Evolutionary conservation across 129 eudicot species (phyloP), one percentile per base, ranked within the genome.

Genomic region (carrot (Daucus carota)): DNA sequence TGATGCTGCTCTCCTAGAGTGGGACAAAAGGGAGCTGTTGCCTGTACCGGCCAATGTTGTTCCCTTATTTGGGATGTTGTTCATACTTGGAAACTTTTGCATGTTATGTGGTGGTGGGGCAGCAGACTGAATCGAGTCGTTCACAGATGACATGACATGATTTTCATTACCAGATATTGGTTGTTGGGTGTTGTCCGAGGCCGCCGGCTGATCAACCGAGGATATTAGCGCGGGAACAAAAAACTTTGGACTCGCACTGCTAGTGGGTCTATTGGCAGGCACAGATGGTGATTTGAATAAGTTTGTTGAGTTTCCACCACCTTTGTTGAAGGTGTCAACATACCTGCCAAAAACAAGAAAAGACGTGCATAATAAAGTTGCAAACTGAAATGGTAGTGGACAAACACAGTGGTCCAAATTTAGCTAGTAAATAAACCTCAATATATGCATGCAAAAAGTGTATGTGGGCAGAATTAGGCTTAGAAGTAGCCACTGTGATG

Each of bases 281-380:
- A 74, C 88, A 29, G 93, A 68, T 11, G 99, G 96, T 31, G 97
- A 83, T 31, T 86, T 93, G 92, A 91, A 94, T 72, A 78, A 71
- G 79, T 86, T 94, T 75, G 96, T 54, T 38, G 90, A 78, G 81
- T 82, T 86, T 18, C 99, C 97, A 38, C 90, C 93, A 47, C 94
- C 96, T 85, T 89, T 82, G 87, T 94, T 94, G 72, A 94, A 94
- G 41, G 96, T 94, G 83, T 94, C 99, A 8, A 94, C 99, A 36
- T 94, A 94, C 87, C 99, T 94, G 89, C 50, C 80, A 81, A 81
- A 73, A 44, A n/a, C 8, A 40, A 24, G 65, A 41, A 10, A 22
- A 46, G 72, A 9, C 41, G 5, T 33, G 34, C n/a, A 12, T 34
- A 29, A 40, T 16, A 54, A 45, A 40, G 17, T 48, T 70, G 40